A percentile compares a stretch with the other conserved stretches of the same genome.
Evolutionary conservation across 108 stramenopile species (phyloP).

Genomic region (Nitzschia inconspicua): DNA sequence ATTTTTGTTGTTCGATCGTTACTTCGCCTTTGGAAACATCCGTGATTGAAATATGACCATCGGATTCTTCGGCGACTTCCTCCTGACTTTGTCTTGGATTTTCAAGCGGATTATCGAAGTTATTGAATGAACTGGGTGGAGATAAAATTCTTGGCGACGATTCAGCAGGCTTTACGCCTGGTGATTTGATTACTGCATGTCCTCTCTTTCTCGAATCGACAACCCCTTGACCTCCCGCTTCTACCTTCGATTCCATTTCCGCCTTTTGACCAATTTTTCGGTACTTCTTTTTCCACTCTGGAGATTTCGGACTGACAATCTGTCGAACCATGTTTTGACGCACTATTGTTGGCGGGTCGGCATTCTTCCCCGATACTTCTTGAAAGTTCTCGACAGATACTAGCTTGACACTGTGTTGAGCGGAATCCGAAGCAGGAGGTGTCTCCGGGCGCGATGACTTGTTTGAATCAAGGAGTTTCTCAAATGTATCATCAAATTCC

Average conservation of each 20-base stretch:
- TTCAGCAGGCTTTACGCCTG: no score
- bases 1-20: no score
- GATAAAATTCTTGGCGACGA: no score
- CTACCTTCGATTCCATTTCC: background rate
- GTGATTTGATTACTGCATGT: background rate
- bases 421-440: background rate
- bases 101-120: no score
- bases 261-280: constrained; percentile 11
- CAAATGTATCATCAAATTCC: background rate
- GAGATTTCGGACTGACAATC: constrained; percentile 4
- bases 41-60: no score
- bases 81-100: no score
- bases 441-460: no score
- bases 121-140: no score
- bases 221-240: constrained; percentile 2
- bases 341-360: constrained; percentile 6
- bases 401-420: background rate
- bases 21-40: no score
- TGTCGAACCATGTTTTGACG: constrained; percentile 12
- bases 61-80: no score
- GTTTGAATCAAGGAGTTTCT: background rate
- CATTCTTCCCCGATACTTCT: constrained; percentile 16
- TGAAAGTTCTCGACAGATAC: constrained; percentile 16
- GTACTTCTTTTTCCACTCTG: constrained; percentile 21
- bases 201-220: background rate